Evolutionary conservation across 495 filamentous ascomycete species (phyloP).

Genomic region (Neurospora sp.): DNA sequence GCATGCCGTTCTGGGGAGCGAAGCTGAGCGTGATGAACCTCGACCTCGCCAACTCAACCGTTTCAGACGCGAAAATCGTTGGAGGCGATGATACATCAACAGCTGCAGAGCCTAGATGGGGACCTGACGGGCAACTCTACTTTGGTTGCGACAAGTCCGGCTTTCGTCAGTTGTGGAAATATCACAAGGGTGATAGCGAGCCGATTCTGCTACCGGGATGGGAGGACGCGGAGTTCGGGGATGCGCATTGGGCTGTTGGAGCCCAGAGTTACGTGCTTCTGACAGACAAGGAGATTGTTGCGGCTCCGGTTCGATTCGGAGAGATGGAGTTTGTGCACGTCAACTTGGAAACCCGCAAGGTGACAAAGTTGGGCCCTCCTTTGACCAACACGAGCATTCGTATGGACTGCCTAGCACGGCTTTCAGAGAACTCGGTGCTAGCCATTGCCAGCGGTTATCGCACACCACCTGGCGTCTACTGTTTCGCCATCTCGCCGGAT

Average conservation of each 20-base stretch:
- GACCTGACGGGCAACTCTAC: slow-evolving; percentile 31
- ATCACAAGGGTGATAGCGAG: slow-evolving; percentile 2
- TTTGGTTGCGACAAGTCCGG: slow-evolving; percentile 33
- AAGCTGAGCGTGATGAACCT: slow-evolving; percentile 14
- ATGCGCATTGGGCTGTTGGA: slow-evolving; percentile 29
- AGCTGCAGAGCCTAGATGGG: slow-evolving; percentile 37
- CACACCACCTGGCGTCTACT: slow-evolving; percentile 16
- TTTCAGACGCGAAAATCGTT: slow-evolving; percentile 11
- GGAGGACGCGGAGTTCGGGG: slow-evolving; percentile 31
- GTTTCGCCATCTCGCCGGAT: slow-evolving; percentile 9
- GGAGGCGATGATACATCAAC: slow-evolving; percentile 20
- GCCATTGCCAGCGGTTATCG: slow-evolving; percentile 17
- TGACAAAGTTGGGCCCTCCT: slow-evolving; percentile 2
- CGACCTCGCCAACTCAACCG: background rate
- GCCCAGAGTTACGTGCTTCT: slow-evolving; percentile 29
- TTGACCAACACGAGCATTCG: slow-evolving; percentile 6
- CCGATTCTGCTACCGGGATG: slow-evolving; percentile 21
- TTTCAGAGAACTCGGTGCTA: slow-evolving; percentile 14
- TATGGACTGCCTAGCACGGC: slow-evolving; percentile 7
- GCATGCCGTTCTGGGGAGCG: slow-evolving; percentile 40
- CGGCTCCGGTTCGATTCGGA: slow-evolving; percentile 19
- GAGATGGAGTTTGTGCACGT: slow-evolving; percentile 19
- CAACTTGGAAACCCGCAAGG: slow-evolving; percentile 14
- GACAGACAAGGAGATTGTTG: slow-evolving; percentile 24
- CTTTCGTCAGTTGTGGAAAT: slow-evolving; percentile 32